Evolutionary conservation across 2,329 filamentous ascomycete genomes (phyloP).

Genomic region (Sarocladiaceae sp.): DNA sequence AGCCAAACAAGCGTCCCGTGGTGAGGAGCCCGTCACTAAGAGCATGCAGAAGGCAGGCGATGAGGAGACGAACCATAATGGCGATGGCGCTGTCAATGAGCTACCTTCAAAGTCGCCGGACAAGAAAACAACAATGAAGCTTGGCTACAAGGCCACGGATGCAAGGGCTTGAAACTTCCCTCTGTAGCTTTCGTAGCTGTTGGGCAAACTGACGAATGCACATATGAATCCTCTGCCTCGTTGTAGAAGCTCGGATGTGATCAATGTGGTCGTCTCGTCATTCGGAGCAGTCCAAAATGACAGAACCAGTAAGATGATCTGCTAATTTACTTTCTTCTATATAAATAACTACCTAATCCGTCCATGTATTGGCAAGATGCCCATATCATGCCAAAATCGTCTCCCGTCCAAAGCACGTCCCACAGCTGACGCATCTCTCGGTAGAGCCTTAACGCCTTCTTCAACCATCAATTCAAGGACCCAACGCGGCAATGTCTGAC

Average conservation of each 20-base stretch:
- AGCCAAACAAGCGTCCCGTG: not conserved
- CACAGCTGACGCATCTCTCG: constrained; percentile 1
- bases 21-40: not conserved
- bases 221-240: not conserved
- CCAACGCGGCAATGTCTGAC: not conserved
- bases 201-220: not conserved
- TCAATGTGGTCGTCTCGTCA: no score
- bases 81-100: not conserved
- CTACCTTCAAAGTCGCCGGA: not conserved
- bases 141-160: not conserved
- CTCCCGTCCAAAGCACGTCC: constrained; percentile 3
- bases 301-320: no score
- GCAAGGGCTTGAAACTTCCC: not conserved
- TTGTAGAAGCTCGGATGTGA: no score
- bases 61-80: constrained; percentile 1
- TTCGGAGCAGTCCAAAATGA: no score
- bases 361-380: constrained; percentile 5
- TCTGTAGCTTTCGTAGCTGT: not conserved
- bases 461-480: constrained; percentile 2
- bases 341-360: constrained; percentile 1
- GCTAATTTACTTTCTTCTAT: constrained; percentile 1
- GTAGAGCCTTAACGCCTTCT: constrained; percentile 2
- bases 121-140: not conserved
- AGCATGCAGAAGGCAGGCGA: constrained; percentile 1
- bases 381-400: constrained; percentile 1